phyloP scores from a whole-genome alignment of 257 asterid genomes.

The Cruciata laevipes region DNA sequence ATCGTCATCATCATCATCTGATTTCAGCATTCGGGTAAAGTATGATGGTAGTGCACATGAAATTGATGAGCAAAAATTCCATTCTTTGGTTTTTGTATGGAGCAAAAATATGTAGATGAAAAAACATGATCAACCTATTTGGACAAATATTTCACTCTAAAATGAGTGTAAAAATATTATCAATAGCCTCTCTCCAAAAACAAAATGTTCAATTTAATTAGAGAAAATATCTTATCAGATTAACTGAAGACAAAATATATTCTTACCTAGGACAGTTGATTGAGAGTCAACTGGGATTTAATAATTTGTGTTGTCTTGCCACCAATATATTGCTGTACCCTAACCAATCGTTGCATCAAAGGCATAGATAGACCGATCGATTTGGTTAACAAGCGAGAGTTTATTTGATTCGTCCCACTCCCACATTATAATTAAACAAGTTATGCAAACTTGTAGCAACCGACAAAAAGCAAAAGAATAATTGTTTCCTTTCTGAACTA shows the following conservation, averaged over 20 bases:
- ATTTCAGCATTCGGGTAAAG: not conserved
- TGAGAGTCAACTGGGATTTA: constrained; percentile 7
- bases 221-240: too few relatives aligned
- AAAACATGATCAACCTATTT: not conserved
- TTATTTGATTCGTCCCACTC: not conserved
- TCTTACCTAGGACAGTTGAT: too few relatives aligned
- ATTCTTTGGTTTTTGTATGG: too few relatives aligned
- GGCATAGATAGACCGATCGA: not conserved
- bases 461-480: constrained; percentile 1
- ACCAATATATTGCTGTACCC: constrained; percentile 12
- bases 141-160: not conserved
- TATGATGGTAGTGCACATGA: constrained; percentile 3
- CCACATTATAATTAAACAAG: not conserved
- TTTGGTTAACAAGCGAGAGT: not conserved
- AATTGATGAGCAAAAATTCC: not conserved
- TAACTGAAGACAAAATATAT: too few relatives aligned
- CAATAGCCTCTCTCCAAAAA: too few relatives aligned
- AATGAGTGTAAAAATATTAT: too few relatives aligned
- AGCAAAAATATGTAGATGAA: too few relatives aligned
- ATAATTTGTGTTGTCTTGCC: constrained; percentile 13
- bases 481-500: not conserved
- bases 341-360: constrained; percentile 5
- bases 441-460: not conserved
- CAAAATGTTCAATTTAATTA: too few relatives aligned
- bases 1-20: not conserved